Evolutionary conservation across 2,329 filamentous ascomycete genomes (phyloP).

Genomic region (Aspergillus fumigatus): DNA sequence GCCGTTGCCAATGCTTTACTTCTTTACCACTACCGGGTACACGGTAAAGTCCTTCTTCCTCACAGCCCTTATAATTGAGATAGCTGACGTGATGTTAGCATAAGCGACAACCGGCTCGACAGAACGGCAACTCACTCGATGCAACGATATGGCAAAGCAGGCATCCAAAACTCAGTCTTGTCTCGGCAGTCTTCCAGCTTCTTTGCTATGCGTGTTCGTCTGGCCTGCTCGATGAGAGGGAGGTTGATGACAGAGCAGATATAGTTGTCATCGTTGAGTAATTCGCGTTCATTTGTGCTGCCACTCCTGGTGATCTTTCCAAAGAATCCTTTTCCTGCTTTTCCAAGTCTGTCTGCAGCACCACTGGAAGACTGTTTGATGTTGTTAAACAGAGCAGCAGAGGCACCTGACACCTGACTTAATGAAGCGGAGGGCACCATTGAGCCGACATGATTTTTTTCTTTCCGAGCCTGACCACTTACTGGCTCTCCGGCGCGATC

Average conservation of each 20-base stretch:
- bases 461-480: conserved; percentile 28
- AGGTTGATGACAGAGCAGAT: conserved; percentile 79
- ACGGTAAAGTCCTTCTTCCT: conserved; percentile 89
- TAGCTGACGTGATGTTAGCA: conserved; percentile 51
- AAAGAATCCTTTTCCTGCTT: conserved; percentile 77
- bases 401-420: conserved; percentile 50
- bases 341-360: conserved; percentile 65
- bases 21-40: conserved; percentile 86
- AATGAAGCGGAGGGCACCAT: conserved; percentile 43
- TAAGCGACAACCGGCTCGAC: neutral
- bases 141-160: conserved; percentile 87
- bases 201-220: conserved; percentile 87
- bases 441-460: conserved; percentile 30
- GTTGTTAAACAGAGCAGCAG: conserved; percentile 65
- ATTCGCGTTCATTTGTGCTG: conserved; percentile 63
- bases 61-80: conserved; percentile 87
- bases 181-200: conserved; percentile 81
- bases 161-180: conserved; percentile 99
- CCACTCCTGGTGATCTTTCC: conserved; percentile 69
- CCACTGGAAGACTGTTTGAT: conserved; percentile 68
- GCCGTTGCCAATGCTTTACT: conserved; percentile 88
- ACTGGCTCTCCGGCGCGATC: conserved; percentile 52
- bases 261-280: conserved; percentile 77
- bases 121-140: conserved; percentile 61
- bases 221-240: conserved; percentile 81